Evolutionary conservation across 352 stramenopile genomes (phyloP), one percentile per base, ranked within the genome.

Genomic region (Globisporangium camurandrum): DNA sequence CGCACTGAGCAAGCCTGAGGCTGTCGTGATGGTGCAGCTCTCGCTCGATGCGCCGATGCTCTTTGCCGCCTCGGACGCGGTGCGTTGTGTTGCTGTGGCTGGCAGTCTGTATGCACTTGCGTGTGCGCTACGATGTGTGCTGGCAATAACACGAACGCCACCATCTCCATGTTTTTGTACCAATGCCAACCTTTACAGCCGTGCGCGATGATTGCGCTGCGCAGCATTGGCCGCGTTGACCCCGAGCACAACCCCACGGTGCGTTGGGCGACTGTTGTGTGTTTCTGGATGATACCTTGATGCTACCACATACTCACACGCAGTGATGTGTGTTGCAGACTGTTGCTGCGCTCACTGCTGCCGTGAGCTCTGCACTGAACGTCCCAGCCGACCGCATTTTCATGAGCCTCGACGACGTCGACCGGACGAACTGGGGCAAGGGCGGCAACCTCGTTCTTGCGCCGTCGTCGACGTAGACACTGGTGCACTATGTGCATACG

Each of bases 21-120:
- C 71, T 38, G 56, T 67, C 31, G 68, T 84, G 45, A 84, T 84
- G 72, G 72, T 75, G 46, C 66, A 79, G 20, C 40, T 84, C 38
- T 59, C 61, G 36, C 51, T 84, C 50, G 67, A 79, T 52, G 71
- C 65, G 48, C 54, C 60, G 20, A 81, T 84, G 67, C 33, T 78
- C 27, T 84, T 82, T 56, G 59, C 72, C 17, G 67, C 50, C 16
- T 69, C 72, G 3, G 64, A 74, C 52, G 67, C 59, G 20, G 72
- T 84, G 31, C 44, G 70, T n/a, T n/a, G n/a, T 59, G 28, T 17
- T 30, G 12, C 16, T 24, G 20, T 20, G 11, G 10, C 4, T 43
- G 19, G 20, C 4, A 0, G 9, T 34, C 14, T 19, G 3, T n/a
- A 24, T 36, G 20, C n/a, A 26, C 16, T 51, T n/a, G 22, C 17